These are phyloP conservation scores for Rhododendron vialii DNA, from an alignment of 148 eudicot species.

Conservation along the genomic window DNA sequence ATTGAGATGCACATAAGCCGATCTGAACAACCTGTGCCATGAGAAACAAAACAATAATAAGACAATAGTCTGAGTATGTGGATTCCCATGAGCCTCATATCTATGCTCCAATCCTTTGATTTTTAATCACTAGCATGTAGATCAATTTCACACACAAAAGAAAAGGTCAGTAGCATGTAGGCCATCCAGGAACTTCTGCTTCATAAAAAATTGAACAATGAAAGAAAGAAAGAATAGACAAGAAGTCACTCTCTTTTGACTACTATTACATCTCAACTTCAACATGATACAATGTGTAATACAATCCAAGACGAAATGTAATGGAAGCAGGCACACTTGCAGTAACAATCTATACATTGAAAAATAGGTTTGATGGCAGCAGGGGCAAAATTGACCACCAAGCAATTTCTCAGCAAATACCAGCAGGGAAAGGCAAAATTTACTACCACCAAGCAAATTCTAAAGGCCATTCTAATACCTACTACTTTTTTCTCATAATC, in stretches of 20 bases:
- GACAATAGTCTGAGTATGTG: too few species aligned
- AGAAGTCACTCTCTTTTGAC: not conserved
- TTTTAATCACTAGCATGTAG: not conserved
- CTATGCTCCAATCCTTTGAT: not conserved
- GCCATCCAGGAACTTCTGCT: not conserved
- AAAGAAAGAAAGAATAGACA: not conserved
- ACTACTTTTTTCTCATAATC: not conserved
- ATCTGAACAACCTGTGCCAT: not conserved
- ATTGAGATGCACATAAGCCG: too few species aligned
- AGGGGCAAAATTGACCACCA: slow-evolving; percentile 25
- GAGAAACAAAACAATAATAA: not conserved
- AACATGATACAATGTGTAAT: not conserved
- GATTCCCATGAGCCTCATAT: not conserved
- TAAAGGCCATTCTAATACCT: not conserved
- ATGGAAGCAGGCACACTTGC: slow-evolving; percentile 1
- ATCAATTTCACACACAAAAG: not conserved
- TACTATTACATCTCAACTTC: slow-evolving; percentile 3
- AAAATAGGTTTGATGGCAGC: slow-evolving; percentile 21
- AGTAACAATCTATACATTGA: slow-evolving; percentile 23
- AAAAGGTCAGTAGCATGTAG: not conserved
- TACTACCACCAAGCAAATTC: not conserved
- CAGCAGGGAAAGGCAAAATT: not conserved
- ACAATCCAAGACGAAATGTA: not conserved
- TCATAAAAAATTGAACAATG: not conserved
- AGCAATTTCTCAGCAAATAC: not conserved